A percentile compares a stretch with the other conserved stretches of the same genome.
phyloP scores from a whole-genome alignment of 345 rosid species.

The Salix brachista region DNA sequence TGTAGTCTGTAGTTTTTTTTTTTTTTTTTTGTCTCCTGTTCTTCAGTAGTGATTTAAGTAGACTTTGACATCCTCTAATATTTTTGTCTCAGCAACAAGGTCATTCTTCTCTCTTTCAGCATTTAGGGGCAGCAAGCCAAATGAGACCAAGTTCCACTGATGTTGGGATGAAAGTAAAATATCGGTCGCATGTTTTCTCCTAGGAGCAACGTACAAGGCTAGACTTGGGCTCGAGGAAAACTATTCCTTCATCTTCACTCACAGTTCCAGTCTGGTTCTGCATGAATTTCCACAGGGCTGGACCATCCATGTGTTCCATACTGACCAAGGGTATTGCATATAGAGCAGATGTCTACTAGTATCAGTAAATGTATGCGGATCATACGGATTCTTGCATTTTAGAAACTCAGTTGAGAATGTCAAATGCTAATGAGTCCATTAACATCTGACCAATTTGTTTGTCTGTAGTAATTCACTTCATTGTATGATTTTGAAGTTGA shows the following conservation, averaged over 20 bases:
- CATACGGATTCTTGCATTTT: neutral
- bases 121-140: slow-evolving; percentile 57
- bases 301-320: neutral
- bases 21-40: neutral
- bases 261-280: neutral
- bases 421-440: neutral
- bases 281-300: neutral
- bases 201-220: neutral
- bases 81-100: slow-evolving; percentile 45
- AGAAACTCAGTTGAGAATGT: neutral
- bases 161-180: neutral
- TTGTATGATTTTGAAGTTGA: neutral
- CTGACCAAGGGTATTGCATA: neutral
- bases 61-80: neutral
- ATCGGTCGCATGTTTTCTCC: neutral
- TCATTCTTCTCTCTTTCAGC: slow-evolving; percentile 77
- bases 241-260: neutral
- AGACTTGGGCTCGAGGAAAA: neutral
- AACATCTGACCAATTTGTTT: neutral
- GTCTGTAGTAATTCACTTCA: neutral
- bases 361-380: neutral
- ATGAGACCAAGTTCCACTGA: slow-evolving; percentile 44
- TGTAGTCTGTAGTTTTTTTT: slow-evolving; percentile 2
- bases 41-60: neutral
- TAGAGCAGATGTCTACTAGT: neutral